A percentile compares a stretch with the other conserved stretches of the same genome.
Conservation (phyloP, 2,329 filamentous ascomycete genomes). For the Stagonosporopsis rhizophila region DNA sequence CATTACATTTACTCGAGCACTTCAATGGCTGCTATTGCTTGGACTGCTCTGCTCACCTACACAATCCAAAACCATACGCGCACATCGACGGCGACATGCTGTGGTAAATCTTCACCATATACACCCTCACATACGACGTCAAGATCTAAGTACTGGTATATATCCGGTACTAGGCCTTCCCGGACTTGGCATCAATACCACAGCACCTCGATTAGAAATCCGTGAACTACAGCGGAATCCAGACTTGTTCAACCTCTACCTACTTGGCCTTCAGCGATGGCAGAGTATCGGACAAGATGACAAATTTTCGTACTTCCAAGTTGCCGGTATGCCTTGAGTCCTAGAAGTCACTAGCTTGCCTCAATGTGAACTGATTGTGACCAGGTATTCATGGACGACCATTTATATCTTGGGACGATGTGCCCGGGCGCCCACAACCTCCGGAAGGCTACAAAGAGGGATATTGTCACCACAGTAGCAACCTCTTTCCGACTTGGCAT, state of each 20-base stretch:
- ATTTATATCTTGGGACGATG: constrained; percentile 63
- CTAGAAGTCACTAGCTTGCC: background rate
- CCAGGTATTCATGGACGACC: constrained; percentile 82
- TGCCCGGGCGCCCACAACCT: constrained; percentile 42
- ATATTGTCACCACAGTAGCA: constrained; percentile 78
- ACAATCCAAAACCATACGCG: constrained; percentile 2
- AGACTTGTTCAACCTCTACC: constrained; percentile 75
- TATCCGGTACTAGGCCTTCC: constrained; percentile 33
- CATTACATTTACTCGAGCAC: background rate
- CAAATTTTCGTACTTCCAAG: constrained; percentile 75
- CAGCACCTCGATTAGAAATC: constrained; percentile 68
- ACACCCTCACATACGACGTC: constrained; percentile 1
- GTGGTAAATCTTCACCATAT: constrained; percentile 1
- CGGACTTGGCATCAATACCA: constrained; percentile 27
- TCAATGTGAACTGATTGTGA: background rate
- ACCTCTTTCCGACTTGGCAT: constrained; percentile 83
- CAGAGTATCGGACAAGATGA: constrained; percentile 69
- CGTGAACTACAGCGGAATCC: constrained; percentile 66
- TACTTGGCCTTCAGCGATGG: constrained; percentile 75
- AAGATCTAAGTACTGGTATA: background rate
- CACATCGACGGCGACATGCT: constrained; percentile 8
- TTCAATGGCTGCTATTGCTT: constrained; percentile 7
- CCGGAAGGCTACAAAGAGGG: constrained; percentile 63
- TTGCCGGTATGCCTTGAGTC: constrained; percentile 65
- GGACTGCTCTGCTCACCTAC: constrained; percentile 1